Evolutionary conservation across 495 filamentous ascomycete genomes (phyloP).

Genomic region (Talaromyces borbonicus): DNA sequence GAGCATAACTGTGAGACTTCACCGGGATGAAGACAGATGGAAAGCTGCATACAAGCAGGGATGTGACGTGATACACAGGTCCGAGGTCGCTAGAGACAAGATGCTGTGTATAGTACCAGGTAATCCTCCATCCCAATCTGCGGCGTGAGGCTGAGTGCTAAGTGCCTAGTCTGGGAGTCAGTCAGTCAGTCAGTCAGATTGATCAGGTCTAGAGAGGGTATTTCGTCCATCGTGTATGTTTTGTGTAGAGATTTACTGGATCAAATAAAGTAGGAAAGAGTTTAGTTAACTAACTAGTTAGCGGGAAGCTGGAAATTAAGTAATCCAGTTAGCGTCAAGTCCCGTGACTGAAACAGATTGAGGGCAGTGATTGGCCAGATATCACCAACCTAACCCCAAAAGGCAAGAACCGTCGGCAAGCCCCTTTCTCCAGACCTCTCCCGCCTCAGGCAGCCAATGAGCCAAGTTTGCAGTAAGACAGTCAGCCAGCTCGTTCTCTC

Average conservation of each 20-base stretch:
- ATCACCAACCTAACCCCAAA: neutral
- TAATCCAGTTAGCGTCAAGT: neutral
- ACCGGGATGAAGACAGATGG: neutral
- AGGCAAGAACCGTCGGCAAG: conserved; percentile 1
- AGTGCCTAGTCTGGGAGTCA: no score
- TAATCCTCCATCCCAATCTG: no score
- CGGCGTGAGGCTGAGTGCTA: no score
- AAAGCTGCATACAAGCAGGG: neutral
- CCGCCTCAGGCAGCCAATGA: neutral
- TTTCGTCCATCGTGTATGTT: no score
- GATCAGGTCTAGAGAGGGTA: no score
- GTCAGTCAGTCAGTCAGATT: no score
- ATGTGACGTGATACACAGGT: neutral
- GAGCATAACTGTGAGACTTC: no score
- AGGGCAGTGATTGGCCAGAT: neutral
- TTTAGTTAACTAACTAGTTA: neutral
- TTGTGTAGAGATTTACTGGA: neutral
- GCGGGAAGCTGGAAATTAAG: neutral
- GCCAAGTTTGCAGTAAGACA: neutral
- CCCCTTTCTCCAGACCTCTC: neutral
- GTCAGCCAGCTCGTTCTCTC: no score
- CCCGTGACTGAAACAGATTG: conserved; percentile 2
- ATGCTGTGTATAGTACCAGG: no score
- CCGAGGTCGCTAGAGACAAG: neutral
- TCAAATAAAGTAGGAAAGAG: neutral